A percentile compares a stretch with the other conserved stretches of the same genome.
Conservation (phyloP, 495 filamentous ascomycete species). For the Bombardia bombarda region DNA sequence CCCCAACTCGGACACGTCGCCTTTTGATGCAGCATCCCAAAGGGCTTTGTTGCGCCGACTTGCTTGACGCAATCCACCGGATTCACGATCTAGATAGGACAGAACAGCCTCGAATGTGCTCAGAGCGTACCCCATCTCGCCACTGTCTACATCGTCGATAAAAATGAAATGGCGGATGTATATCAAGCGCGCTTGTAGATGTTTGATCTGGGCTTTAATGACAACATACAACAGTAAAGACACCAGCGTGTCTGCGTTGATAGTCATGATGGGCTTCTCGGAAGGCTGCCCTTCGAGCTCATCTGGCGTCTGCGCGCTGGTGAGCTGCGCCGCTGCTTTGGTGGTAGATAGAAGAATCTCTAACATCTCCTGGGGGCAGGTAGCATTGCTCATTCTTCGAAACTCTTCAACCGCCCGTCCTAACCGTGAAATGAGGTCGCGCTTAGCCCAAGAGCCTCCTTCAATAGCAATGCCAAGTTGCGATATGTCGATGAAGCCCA, state of each 20-base stretch:
- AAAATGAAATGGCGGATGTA: slow-evolving; percentile 98
- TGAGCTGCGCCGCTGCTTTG: slow-evolving; percentile 66
- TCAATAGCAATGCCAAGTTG: slow-evolving; percentile 85
- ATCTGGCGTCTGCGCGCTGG: slow-evolving; percentile 29
- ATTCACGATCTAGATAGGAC: slow-evolving; percentile 79
- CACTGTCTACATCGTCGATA: slow-evolving; percentile 92
- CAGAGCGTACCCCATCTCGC: slow-evolving; percentile 93
- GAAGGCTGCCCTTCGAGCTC: slow-evolving; percentile 13
- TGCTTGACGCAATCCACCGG: slow-evolving; percentile 69
- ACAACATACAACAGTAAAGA: slow-evolving; percentile 88
- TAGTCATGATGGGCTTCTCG: slow-evolving; percentile 55
- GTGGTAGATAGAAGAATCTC: slow-evolving; percentile 79
- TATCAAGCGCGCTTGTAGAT: slow-evolving; percentile 76
- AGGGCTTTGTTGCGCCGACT: slow-evolving; percentile 79
- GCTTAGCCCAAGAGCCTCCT: slow-evolving; percentile 60
- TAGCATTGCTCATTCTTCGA: slow-evolving; percentile 73
- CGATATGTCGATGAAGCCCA: slow-evolving; percentile 88
- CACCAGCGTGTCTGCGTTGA: slow-evolving; percentile 94
- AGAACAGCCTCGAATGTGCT: slow-evolving; percentile 96
- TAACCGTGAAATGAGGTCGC: slow-evolving; percentile 63
- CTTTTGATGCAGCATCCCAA: slow-evolving; percentile 77
- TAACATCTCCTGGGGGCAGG: slow-evolving; percentile 91
- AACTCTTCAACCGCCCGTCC: slow-evolving; percentile 80
- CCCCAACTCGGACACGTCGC: slow-evolving; percentile 65
- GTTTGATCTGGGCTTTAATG: slow-evolving; percentile 81